Conservation (phyloP, 1,284 basidiomycete genomes). For the Calocybe gambosa region DNA sequence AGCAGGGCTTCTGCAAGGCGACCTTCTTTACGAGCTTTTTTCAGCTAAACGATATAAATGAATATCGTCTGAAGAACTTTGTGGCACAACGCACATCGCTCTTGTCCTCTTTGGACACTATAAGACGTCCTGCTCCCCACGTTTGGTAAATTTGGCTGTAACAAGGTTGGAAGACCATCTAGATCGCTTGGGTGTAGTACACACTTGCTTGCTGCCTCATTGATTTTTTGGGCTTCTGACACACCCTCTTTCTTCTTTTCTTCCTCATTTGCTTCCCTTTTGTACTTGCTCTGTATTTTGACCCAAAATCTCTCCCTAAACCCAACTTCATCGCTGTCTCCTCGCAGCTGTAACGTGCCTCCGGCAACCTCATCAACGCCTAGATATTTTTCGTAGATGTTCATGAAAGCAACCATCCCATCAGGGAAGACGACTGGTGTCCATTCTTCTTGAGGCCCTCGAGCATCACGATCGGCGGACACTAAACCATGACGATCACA, state of each 20-base stretch:
- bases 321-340: slow-evolving; percentile 77
- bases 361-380: slow-evolving; percentile 80
- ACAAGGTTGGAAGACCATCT: slow-evolving; percentile 5
- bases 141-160: slow-evolving; percentile 74
- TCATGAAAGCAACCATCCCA: slow-evolving; percentile 80
- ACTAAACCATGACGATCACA: slow-evolving; percentile 80
- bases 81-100: slow-evolving; percentile 46
- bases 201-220: slow-evolving; percentile 68
- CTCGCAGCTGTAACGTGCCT: slow-evolving; percentile 68
- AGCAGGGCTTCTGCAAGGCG: slow-evolving; percentile 83
- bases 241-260: slow-evolving; percentile 67
- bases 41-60: slow-evolving; percentile 45
- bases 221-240: slow-evolving; percentile 48
- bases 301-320: slow-evolving; percentile 81
- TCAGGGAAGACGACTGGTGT: slow-evolving; percentile 69
- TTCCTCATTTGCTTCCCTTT: slow-evolving; percentile 80
- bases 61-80: slow-evolving; percentile 2
- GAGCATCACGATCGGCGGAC: slow-evolving; percentile 74
- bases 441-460: slow-evolving; percentile 87
- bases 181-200: slow-evolving; percentile 24
- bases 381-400: slow-evolving; percentile 80
- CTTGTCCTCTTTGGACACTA: slow-evolving; percentile 68
- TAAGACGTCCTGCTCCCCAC: slow-evolving; percentile 78
- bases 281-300: slow-evolving; percentile 87
- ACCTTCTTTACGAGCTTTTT: slow-evolving; percentile 83